Conservation (phyloP, 2,329 filamentous ascomycete genomes). For the Verticillium nonalfalfae region DNA sequence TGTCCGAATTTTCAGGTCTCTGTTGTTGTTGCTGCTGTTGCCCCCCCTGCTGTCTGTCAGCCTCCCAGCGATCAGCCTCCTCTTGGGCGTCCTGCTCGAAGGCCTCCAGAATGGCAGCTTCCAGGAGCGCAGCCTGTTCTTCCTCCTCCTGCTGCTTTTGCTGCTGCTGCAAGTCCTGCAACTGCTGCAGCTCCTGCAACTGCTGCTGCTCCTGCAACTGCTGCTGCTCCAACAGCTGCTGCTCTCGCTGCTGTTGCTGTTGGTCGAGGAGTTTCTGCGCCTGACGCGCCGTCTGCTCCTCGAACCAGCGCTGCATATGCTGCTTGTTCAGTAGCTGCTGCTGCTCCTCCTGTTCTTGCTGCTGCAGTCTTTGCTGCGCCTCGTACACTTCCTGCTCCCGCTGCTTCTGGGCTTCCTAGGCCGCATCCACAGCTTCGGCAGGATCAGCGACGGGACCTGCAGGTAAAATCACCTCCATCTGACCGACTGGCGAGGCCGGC, state of each 20-base stretch:
- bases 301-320: not conserved
- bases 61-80: not conserved
- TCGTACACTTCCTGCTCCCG: not conserved
- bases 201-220: not conserved
- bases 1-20: not conserved
- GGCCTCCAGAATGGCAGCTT: too few species aligned
- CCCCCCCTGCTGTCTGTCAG: not conserved
- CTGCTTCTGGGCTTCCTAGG: not conserved
- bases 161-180: not conserved
- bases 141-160: too few species aligned
- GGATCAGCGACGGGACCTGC: not conserved
- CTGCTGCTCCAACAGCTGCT: not conserved
- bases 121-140: too few species aligned
- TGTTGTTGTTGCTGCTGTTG: not conserved
- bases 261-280: constrained; percentile 18
- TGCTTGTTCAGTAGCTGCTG: not conserved
- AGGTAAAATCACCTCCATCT: not conserved
- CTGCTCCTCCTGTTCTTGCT: not conserved
- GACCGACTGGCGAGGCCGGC: not conserved
- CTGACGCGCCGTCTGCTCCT: constrained; percentile 20
- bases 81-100: too few species aligned
- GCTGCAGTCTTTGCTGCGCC: not conserved
- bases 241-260: constrained; percentile 6
- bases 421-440: not conserved
- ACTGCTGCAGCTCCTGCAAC: not conserved